Evolutionary conservation across 257 asterid species (phyloP).

Genomic region (Lycium barbarum): DNA sequence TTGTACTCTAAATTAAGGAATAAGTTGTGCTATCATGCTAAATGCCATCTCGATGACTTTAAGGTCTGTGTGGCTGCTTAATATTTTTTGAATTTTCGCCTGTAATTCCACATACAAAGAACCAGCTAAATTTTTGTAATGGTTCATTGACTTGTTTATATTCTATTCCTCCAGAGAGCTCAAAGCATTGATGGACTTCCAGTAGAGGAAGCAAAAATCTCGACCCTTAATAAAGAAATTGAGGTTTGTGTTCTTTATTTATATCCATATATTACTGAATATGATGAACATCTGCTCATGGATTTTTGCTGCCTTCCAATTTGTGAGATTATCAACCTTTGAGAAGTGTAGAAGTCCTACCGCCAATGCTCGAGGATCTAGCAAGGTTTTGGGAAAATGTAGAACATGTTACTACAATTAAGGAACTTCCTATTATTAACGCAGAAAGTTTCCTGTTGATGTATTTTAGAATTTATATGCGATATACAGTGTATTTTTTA

Average conservation of each 20-base stretch:
- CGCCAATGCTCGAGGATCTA: background rate
- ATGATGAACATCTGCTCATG: background rate
- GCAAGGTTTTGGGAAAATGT: background rate
- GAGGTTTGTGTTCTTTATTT: constrained; percentile 48
- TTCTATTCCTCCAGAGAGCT: constrained; percentile 9
- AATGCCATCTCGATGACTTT: constrained; percentile 51
- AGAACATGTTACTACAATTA: background rate
- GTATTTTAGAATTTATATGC: background rate
- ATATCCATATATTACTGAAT: background rate
- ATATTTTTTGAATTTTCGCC: background rate
- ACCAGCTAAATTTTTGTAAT: constrained; percentile 21
- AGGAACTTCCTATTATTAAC: background rate
- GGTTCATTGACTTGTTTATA: constrained; percentile 30
- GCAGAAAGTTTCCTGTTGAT: background rate
- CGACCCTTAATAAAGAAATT: constrained; percentile 49
- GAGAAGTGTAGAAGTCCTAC: background rate
- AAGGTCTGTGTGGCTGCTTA: constrained; percentile 51
- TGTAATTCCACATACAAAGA: constrained; percentile 1
- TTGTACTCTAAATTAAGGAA: constrained; percentile 65
- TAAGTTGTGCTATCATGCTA: constrained; percentile 50
- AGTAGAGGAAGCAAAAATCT: constrained; percentile 44
- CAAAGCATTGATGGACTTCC: constrained; percentile 31
- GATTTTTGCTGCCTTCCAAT: background rate
- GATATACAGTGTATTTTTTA: background rate
- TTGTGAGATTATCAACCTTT: constrained; percentile 7